A percentile compares a stretch with the other conserved stretches of the same genome.
Evolutionary conservation across 2,329 filamentous ascomycete genomes (phyloP).

Genomic region (Ophioceras dolichostomum): DNA sequence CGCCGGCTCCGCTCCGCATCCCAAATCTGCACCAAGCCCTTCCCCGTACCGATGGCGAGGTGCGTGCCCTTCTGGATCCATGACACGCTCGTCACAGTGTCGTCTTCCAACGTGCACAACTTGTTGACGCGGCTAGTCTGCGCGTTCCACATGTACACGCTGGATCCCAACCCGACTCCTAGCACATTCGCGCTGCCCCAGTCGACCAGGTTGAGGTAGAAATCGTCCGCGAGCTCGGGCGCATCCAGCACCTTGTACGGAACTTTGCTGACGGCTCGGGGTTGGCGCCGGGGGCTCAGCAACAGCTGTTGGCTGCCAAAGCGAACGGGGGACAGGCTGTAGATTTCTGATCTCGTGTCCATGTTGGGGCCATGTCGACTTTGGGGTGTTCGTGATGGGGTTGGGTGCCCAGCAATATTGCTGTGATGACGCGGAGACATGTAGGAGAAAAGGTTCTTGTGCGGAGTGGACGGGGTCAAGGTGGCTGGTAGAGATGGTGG

Average conservation of each 20-base stretch:
- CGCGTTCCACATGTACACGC: conserved; percentile 98
- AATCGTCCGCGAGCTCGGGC: conserved; percentile 90
- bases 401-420: conserved; percentile 67
- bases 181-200: conserved; percentile 95
- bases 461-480: conserved; percentile 84
- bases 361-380: conserved; percentile 80
- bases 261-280: conserved; percentile 85
- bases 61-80: conserved; percentile 99
- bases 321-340: conserved; percentile 88
- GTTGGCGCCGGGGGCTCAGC: conserved; percentile 77
- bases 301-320: conserved; percentile 90
- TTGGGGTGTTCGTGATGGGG: conserved; percentile 79
- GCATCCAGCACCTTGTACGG: conserved; percentile 97
- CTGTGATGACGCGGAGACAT: conserved; percentile 62
- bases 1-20: conserved; percentile 80
- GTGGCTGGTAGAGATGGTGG: conserved; percentile 55
- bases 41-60: conserved; percentile 86
- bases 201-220: conserved; percentile 93
- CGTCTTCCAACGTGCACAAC: conserved; percentile 76
- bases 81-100: conserved; percentile 90
- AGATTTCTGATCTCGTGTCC: conserved; percentile 83
- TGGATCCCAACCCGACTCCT: conserved; percentile 82
- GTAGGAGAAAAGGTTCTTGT: conserved; percentile 95
- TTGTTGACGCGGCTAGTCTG: conserved; percentile 84
- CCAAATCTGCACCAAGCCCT: conserved; percentile 95